Evolutionary conservation across 169 alveolate species (phyloP), one percentile per base, ranked within the genome.

Genomic region (Sarcocystis neurona): DNA sequence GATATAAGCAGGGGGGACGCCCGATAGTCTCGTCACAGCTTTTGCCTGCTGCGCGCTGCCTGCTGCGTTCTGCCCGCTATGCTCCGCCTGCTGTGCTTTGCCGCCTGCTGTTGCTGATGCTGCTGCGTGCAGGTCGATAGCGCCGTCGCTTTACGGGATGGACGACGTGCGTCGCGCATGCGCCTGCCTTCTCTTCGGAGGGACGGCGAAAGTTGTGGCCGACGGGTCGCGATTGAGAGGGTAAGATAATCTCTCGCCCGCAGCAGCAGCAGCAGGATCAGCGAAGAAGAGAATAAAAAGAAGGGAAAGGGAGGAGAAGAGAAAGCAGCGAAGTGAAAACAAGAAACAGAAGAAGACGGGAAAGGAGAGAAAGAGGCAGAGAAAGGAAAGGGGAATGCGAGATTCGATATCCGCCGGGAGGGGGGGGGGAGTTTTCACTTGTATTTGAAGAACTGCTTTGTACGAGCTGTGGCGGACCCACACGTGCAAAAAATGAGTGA

Each of bases 101-200:
- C n/a, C n/a, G n/a, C n/a, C n/a, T 58, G 23, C n/a, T 58, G 70
- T 58, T 27, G 23, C n/a, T 58, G n/a, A 23, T 74, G 27, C 58
- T 82, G 6, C 4, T 82, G 53, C 27, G 3, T 18, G 18, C 87
- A 84, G 88, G 89, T 97, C 99, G 37, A 96, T 99, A 30, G 99
- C 99, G 3, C 99, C 99, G 15, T 98, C 99, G 2, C 96, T 99
- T 37, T 98, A 95, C 88, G 99, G 99, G 47, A 91, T 95, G 94
- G 99, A 96, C 56, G 99, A 97, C 90, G 98, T 99, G 39, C 98
- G 98, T 94, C 96, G 97, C 89, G 99, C 99, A 12, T 96, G 98
- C 37, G 99, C 99, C 3, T 98, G 99, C 86, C 95, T 98, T 70
- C 93, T 99, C 32, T 99, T 99, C 90, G 99, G 99, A 41, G 99